These are phyloP conservation scores for Vaccinium vitisidaea DNA, from an alignment of 148 eudicot genomes.

Conservation along the genomic window DNA sequence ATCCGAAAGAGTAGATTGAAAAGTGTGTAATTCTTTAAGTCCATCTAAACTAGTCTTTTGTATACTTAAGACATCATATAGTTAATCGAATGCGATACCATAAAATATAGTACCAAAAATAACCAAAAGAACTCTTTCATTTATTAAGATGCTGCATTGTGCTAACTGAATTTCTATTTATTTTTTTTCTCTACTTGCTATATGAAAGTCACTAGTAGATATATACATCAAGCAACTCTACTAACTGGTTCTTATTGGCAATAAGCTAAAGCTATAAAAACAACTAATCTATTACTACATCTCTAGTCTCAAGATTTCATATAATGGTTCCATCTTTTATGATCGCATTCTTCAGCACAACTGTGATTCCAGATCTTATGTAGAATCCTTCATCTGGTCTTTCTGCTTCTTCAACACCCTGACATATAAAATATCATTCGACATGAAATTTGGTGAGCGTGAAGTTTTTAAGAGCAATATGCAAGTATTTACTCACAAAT, in stretches of 20 bases:
- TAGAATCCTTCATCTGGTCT: constrained; percentile 80
- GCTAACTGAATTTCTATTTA: too few relatives aligned
- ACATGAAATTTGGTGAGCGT: background rate
- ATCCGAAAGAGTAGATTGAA: background rate
- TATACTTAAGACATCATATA: background rate
- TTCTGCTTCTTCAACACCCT: constrained; percentile 87
- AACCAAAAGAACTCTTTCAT: background rate
- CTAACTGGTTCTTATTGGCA: background rate
- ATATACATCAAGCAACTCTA: background rate
- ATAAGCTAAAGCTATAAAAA: background rate
- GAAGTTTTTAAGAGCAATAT: background rate
- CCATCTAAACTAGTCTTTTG: background rate
- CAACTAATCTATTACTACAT: background rate
- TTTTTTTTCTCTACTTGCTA: background rate
- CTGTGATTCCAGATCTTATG: constrained; percentile 80
- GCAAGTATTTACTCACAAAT: background rate
- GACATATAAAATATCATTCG: background rate
- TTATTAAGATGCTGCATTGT: background rate
- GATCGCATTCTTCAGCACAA: constrained; percentile 77
- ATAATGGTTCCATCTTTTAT: constrained; percentile 71
- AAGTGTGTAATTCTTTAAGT: background rate
- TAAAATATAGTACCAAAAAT: background rate
- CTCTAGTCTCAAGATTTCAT: constrained; percentile 23
- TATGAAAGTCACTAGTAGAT: background rate
- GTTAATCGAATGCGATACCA: too few relatives aligned